Base-by-base conservation (phyloP, 768 basidiomycete species). In the Lactarius psammicola region DNA sequence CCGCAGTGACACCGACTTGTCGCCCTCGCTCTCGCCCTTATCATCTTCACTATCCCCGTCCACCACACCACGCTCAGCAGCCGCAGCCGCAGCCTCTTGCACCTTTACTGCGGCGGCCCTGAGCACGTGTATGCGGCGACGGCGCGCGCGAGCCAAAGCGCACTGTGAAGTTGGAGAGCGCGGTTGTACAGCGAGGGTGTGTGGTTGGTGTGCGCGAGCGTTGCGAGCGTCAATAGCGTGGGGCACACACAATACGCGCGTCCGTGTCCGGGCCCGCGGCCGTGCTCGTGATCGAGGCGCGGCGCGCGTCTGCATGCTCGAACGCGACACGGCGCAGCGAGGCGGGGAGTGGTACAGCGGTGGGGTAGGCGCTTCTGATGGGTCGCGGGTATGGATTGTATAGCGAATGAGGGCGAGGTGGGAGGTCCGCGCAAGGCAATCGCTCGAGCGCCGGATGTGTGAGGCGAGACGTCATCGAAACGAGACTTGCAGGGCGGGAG, bases 151-250 rank as follows among this genome's bases (percentile, higher is more conserved):
- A 30, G 80, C 79, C 91, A 64, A 91, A 93, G 36, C 95, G 85
- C 17, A 97, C 94, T 1, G 95, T 93, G 74, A 96, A 95, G 75
- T 97, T 94, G 66, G 90, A 88, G 31, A 94, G 81, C 18, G 89
- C 87, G 86, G 9, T 95, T 97, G 75, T 95, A 98, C 0, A 95
- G 96, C 1, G 90, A 94, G 3, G 98, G 79, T 0, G 96, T 98
- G 73, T 97, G 95, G 72, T 97, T 94, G 1, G 93, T 94, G 70
- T 88, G 83, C 23, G 86, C 88, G 54, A 99, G 84, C 3, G 90
- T 86, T 68, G 88, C 87, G 77, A 87, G 89, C 18, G 96, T 92
- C 62, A 90, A 92, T 26, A 85, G 74, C 0, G 82, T 77, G 0
- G 89, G 88, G 18, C 85, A 84, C 57, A 91, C 20, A 86, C 74